These are phyloP conservation scores for Saturnispora diversa DNA, from an alignment of 805 yeast species.

Conservation along the genomic window DNA sequence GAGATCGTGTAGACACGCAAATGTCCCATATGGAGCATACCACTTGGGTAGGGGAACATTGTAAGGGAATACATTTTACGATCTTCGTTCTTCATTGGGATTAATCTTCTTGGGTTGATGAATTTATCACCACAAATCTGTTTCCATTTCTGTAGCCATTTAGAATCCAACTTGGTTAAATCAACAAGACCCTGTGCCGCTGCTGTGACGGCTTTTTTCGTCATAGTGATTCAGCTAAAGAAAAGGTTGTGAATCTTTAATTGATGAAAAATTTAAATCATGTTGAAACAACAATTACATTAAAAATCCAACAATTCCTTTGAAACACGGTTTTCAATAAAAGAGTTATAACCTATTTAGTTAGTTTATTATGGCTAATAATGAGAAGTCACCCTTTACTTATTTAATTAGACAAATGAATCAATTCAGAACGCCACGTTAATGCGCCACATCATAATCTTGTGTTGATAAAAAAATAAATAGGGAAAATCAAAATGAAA, in stretches of 20 bases:
- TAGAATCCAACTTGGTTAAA: constrained; percentile 35
- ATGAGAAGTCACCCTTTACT: no score
- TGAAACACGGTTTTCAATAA: no score
- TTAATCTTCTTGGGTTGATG: constrained; percentile 26
- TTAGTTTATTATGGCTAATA: no score
- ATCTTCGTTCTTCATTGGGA: constrained; percentile 12
- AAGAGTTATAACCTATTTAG: no score
- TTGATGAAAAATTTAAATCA: no score
- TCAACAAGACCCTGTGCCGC: constrained; percentile 16
- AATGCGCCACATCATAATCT: background rate
- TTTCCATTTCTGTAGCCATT: constrained; percentile 48
- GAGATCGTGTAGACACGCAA: constrained; percentile 86
- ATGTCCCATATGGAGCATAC: constrained; percentile 89
- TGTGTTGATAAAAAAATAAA: background rate
- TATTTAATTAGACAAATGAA: no score
- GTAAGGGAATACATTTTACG: constrained; percentile 54
- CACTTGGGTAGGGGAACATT: constrained; percentile 97
- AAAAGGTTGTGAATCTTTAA: background rate
- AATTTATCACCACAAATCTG: constrained; percentile 17
- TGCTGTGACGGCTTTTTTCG: constrained; percentile 9
- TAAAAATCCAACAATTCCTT: no score
- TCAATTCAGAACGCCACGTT: background rate
- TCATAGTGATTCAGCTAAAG: background rate
- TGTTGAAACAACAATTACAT: no score
- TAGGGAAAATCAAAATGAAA: background rate